Base-by-base conservation (phyloP, 169 alveolate genomes). In the Eimeria maxima region DNA sequence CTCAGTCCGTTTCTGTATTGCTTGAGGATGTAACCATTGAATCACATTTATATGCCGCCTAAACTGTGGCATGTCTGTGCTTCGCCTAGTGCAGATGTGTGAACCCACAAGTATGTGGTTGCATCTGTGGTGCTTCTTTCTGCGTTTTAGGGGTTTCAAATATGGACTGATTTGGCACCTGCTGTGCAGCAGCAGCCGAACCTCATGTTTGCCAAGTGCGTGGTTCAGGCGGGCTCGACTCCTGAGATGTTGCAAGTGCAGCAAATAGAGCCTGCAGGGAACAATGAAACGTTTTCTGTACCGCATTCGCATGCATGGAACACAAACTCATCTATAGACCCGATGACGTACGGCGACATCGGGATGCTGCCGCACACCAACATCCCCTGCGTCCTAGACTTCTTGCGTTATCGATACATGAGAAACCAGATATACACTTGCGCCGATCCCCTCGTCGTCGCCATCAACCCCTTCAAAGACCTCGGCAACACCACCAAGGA, bases 121-220 rank as follows among this genome's bases (percentile, higher is more conserved):
- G 38, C 38, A 33, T 33, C 38, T 33, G 38, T 33, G 38, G 38
- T 33, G 38, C 38, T 33, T 0, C 38, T 33, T 65, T 65, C 18
- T 47, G 60, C 18, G n/a, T 47, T 5, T 33, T 60, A 98, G 99
- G 99, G 99, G 22, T 97, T 98, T 74, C 98, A 97, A 95, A 97
- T 98, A 47, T 98, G 99, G 99, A 97, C 99, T 50, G 99, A 98
- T 81, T 91, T 97, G 84, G 99, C 99, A 18, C 99, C 99, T 33
- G 95, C 98, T 45, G 98, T 98, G 74, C 97, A 97, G 95, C 97
- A 98, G 89, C 97, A 98, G 93, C 99, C 99, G 4, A 97, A 97
- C 67, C 84, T 97, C 78, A 97, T 98, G 98, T 98, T 98, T 95
- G 99, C 98, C 27, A 98, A 98, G 95, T 98, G 99, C 92, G 97